These are phyloP conservation scores for Hyphopichia pseudoburtonii DNA, from an alignment of 1,139 yeast genomes.

Conservation along the genomic window DNA sequence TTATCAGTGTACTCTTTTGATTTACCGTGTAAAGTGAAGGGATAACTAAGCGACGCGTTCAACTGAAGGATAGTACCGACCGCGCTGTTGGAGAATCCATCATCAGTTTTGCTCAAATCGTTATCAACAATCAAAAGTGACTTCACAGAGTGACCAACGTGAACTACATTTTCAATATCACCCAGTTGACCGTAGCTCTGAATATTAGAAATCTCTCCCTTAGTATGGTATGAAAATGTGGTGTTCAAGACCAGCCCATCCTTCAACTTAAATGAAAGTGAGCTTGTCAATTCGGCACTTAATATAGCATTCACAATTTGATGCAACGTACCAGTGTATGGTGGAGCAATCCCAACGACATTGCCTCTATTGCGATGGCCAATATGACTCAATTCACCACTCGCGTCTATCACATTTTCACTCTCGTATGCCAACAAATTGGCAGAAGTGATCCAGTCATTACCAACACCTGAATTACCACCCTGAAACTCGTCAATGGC, in stretches of 20 bases:
- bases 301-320: constrained; percentile 32
- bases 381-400: constrained; percentile 26
- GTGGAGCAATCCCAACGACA: constrained; percentile 24
- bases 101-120: not conserved
- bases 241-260: constrained; percentile 32
- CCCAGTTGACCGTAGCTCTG: constrained; percentile 31
- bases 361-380: constrained; percentile 1
- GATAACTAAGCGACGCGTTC: constrained; percentile 19
- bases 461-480: constrained; percentile 30
- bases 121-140: constrained; percentile 7
- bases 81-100: not conserved
- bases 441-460: constrained; percentile 61
- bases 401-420: constrained; percentile 24
- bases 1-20: not conserved
- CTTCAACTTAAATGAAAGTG: constrained; percentile 30
- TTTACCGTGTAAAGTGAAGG: constrained; percentile 14
- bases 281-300: constrained; percentile 27
- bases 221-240: constrained; percentile 25
- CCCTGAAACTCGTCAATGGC: constrained; percentile 39
- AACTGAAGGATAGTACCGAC: constrained; percentile 14
- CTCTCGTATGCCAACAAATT: constrained; percentile 56
- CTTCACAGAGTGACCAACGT: constrained; percentile 21
- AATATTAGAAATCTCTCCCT: constrained; percentile 33
- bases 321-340: constrained; percentile 23
- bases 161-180: constrained; percentile 29